Base-by-base conservation (phyloP, 2,329 filamentous ascomycete species). In the Ilyonectria mors-panacis region DNA sequence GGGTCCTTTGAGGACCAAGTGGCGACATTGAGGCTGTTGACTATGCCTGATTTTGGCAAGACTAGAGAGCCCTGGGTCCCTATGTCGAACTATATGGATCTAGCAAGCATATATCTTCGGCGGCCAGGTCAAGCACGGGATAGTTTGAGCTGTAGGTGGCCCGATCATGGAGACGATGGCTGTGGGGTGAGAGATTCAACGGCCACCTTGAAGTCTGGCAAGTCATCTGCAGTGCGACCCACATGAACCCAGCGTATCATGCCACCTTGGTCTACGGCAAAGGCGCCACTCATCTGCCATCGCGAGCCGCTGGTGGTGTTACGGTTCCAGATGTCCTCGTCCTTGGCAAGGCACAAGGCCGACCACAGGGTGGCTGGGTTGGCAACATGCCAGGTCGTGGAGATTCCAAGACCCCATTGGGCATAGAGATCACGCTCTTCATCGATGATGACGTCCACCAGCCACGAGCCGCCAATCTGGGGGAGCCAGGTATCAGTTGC, bases 281-380 rank as follows among this genome's bases (percentile, higher is more conserved):
- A 94, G 30, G 87, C 88, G 30, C 91, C 92, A 51, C 86, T 84
- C 28, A 82, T 91, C 84, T 94, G 91, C 91, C 92, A 94, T 59
- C 90, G 80, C 70, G 81, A 89, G 44, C 91, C 91, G 75, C 87
- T 92, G 79, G 91, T 88, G 2, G 89, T 90, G 3, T 88, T 84
- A 26, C 87, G 80, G 76, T 91, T 91, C 86, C 88, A 91, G 70
- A 93, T 92, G 15, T 88, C 86, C 76, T 93, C 90, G 55, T 87
- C 81, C 68, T 84, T 86, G 13, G 87, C 89, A 28, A 93, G 80
- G 63, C 81, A 85, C 67, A 88, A 87, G 2, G 87, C 85, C n/a
- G 82, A 84, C 74, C 85, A 88, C 65, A 93, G 69, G n/a, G 86
- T 84, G 60, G 83, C 76, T 0, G 90, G 90, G 61, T 84, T 88